These are phyloP conservation scores for Pleurotus platypus DNA, from an alignment of 768 basidiomycete genomes.

Conservation along the genomic window DNA sequence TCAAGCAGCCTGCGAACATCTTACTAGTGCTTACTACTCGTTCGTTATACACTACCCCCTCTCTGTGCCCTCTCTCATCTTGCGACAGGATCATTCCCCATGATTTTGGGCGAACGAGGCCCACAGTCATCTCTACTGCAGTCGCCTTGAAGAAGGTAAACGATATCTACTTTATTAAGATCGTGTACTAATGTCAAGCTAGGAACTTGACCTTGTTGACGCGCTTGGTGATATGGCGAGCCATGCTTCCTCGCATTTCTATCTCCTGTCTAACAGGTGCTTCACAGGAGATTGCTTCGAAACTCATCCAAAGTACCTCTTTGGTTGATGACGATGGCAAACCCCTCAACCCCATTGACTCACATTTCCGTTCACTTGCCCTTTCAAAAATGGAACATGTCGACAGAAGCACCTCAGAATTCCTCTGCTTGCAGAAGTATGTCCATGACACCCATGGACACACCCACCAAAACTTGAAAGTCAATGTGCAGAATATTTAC, in stretches of 20 bases:
- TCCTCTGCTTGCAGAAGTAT: slow-evolving; percentile 43
- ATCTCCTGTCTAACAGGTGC: not conserved
- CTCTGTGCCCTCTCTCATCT: not conserved
- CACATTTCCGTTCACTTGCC: slow-evolving; percentile 48
- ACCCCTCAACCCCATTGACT: slow-evolving; percentile 53
- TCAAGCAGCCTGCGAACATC: slow-evolving; percentile 36
- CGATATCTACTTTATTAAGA: not conserved
- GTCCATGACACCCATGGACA: slow-evolving; percentile 51
- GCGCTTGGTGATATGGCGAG: slow-evolving; percentile 63
- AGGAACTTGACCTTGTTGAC: slow-evolving; percentile 63
- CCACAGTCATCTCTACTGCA: slow-evolving; percentile 37
- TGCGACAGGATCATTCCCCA: slow-evolving; percentile 53
- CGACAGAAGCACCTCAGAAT: slow-evolving; percentile 36
- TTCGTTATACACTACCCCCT: slow-evolving; percentile 19
- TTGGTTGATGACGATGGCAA: slow-evolving; percentile 40
- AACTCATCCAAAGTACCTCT: slow-evolving; percentile 41
- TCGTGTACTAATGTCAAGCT: not conserved
- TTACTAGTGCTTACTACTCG: slow-evolving; percentile 58
- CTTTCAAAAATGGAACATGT: slow-evolving; percentile 52
- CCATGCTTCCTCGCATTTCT: not conserved
- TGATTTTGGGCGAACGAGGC: slow-evolving; percentile 50
- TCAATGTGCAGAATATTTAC: slow-evolving; percentile 44
- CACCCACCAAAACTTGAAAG: slow-evolving; percentile 45
- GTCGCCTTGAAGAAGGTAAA: slow-evolving; percentile 37
- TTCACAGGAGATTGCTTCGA: slow-evolving; percentile 51